Conservation (phyloP, 2,329 filamentous ascomycete species). For the Myrmaecium sp. region DNA sequence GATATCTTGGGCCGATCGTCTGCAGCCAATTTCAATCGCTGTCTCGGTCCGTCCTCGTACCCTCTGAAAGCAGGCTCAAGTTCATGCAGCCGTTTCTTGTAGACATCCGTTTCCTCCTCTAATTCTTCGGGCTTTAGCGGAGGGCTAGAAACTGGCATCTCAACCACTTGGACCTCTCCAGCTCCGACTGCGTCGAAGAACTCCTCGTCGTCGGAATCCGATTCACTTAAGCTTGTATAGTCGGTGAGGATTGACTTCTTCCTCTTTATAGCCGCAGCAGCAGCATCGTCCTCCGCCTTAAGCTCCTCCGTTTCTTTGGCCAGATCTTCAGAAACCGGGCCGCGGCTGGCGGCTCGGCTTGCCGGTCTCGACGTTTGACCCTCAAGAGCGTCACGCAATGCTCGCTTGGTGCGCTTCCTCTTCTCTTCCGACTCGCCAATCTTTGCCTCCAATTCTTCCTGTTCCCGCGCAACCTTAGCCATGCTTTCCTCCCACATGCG, state of each 20-base stretch:
- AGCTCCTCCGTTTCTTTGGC: slow-evolving; percentile 18
- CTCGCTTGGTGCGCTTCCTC: slow-evolving; percentile 74
- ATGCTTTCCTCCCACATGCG: slow-evolving; percentile 99
- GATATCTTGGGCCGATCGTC: slow-evolving; percentile 89
- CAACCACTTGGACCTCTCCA: slow-evolving; percentile 69
- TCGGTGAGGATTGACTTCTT: slow-evolving; percentile 53
- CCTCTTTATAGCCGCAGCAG: slow-evolving; percentile 17
- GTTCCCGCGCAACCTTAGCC: slow-evolving; percentile 88
- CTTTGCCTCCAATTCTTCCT: slow-evolving; percentile 74
- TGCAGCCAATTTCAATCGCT: slow-evolving; percentile 69
- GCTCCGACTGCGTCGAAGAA: slow-evolving; percentile 96
- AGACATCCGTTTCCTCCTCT: slow-evolving; percentile 27
- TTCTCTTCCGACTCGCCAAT: slow-evolving; percentile 85
- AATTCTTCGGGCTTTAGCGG: slow-evolving; percentile 21
- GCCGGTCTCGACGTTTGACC: slow-evolving; percentile 16
- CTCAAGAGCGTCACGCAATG: slow-evolving; percentile 70
- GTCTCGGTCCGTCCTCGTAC: slow-evolving; percentile 77
- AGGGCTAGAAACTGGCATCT: slow-evolving; percentile 34
- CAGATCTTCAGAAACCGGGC: slow-evolving; percentile 10
- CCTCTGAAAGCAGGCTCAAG: slow-evolving; percentile 68
- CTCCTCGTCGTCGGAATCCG: slow-evolving; percentile 70
- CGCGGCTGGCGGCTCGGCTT: slow-evolving; percentile 1
- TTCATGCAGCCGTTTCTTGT: slow-evolving; percentile 37
- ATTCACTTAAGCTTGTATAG: slow-evolving; percentile 47
- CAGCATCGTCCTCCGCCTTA: slow-evolving; percentile 9